Evolutionary conservation across 2,329 filamentous ascomycete species (phyloP).

Genomic region (Grosmannia clavigera): DNA sequence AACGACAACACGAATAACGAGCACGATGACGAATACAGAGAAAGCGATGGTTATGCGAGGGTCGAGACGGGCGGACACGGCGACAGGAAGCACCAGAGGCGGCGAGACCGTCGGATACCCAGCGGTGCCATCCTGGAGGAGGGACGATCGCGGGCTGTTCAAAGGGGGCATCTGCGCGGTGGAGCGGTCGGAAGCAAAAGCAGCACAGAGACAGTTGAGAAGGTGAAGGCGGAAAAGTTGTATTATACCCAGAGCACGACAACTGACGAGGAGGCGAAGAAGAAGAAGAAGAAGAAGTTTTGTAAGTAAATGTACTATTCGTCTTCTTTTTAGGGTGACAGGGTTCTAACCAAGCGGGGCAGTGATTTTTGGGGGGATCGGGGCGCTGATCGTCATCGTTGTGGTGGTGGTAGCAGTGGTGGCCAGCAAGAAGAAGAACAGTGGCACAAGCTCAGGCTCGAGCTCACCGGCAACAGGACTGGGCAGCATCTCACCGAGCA

Average conservation of each 20-base stretch:
- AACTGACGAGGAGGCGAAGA: constrained; percentile 12
- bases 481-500: constrained; percentile 37
- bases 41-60: constrained; percentile 7
- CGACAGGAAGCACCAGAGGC: constrained; percentile 6
- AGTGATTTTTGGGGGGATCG: constrained; percentile 40
- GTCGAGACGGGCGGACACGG: constrained; percentile 4
- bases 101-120: constrained; percentile 43
- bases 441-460: constrained; percentile 9
- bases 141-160: constrained; percentile 28
- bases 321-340: neutral
- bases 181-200: constrained; percentile 32
- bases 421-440: constrained; percentile 45
- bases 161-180: constrained; percentile 23
- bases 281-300: constrained; percentile 50
- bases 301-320: constrained; percentile 30
- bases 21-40: neutral
- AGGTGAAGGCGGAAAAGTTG: constrained; percentile 34
- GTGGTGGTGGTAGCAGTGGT: constrained; percentile 57
- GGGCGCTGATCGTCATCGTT: constrained; percentile 51
- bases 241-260: constrained; percentile 22
- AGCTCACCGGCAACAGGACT: constrained; percentile 28
- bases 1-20: neutral
- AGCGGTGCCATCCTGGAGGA: constrained; percentile 61
- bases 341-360: neutral
- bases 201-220: constrained; percentile 37